Evolutionary conservation across 305 asterid genomes (phyloP).

Genomic region (Fraxinus angustifolia): DNA sequence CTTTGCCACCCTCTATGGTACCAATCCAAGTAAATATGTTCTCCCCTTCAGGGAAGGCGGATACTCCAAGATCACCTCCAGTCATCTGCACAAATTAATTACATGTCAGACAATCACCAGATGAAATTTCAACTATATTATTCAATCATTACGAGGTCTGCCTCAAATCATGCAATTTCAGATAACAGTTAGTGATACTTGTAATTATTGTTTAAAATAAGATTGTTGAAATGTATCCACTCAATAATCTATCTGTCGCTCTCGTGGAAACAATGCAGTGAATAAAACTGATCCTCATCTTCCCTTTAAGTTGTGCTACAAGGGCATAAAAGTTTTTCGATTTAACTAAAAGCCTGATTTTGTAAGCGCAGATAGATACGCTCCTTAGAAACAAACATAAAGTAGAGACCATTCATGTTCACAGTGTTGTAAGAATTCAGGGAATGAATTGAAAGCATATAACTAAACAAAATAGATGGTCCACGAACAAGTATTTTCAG

Average conservation of each 20-base stretch:
- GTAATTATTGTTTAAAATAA: not conserved
- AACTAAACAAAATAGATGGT: not conserved
- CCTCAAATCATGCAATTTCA: not conserved
- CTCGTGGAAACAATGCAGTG: not conserved
- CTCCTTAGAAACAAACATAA: not conserved
- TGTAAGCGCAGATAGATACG: not conserved
- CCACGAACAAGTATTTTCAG: not conserved
- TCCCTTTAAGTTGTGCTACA: not conserved
- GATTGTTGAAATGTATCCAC: not conserved
- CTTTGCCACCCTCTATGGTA: slow-evolving; percentile 68
- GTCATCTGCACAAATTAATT: slow-evolving; percentile 40
- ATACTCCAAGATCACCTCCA: slow-evolving; percentile 65
- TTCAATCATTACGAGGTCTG: not conserved
- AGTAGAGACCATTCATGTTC: not conserved
- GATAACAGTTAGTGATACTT: not conserved
- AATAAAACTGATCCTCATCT: not conserved
- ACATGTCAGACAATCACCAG: not conserved
- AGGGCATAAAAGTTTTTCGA: not conserved
- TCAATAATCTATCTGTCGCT: not conserved
- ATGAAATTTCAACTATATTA: not conserved
- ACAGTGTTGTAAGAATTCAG: not conserved
- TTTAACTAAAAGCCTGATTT: not conserved
- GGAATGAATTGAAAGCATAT: not conserved
- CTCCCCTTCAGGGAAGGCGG: slow-evolving; percentile 81
- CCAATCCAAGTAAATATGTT: slow-evolving; percentile 70